phyloP scores from a whole-genome alignment of 768 basidiomycete genomes.

The Boletus speciosus region DNA sequence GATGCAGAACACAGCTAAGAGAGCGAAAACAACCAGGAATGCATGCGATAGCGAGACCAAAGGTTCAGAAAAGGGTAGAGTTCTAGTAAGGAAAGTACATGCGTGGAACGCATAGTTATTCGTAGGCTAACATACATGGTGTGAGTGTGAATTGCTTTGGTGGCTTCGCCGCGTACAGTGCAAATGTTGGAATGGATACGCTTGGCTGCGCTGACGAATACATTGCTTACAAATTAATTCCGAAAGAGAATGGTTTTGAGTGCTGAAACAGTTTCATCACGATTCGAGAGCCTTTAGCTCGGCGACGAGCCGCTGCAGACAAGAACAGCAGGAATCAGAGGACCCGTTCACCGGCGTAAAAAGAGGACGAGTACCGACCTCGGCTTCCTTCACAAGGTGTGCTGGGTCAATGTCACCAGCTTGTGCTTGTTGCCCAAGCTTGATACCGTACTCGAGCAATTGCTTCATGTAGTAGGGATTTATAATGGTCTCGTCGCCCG shows the following conservation, averaged over 20 bases:
- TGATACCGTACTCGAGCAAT: slow-evolving; percentile 67
- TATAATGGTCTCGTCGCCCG: slow-evolving; percentile 64
- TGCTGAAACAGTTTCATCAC: slow-evolving; percentile 14
- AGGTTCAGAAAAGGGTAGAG: slow-evolving; percentile 2
- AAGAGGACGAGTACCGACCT: slow-evolving; percentile 38
- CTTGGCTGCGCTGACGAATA: slow-evolving; percentile 24
- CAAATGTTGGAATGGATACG: slow-evolving; percentile 21
- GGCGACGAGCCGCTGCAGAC: slow-evolving; percentile 54
- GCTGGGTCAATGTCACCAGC: slow-evolving; percentile 44
- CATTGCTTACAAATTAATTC: slow-evolving; percentile 23
- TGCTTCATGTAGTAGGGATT: slow-evolving; percentile 80
- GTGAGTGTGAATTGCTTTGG: slow-evolving; percentile 19
- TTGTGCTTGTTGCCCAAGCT: slow-evolving; percentile 44
- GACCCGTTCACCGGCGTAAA: too few species aligned
- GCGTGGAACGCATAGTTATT: slow-evolving; percentile 15
- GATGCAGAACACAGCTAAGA: slow-evolving; percentile 19
- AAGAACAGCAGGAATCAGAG: slow-evolving; percentile 2
- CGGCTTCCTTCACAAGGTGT: slow-evolving; percentile 49
- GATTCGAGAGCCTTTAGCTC: slow-evolving; percentile 54
- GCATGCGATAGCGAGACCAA: slow-evolving; percentile 19
- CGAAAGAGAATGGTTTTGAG: slow-evolving; percentile 2
- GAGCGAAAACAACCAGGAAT: slow-evolving; percentile 25
- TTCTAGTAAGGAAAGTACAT: slow-evolving; percentile 28
- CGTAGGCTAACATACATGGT: slow-evolving; percentile 32
- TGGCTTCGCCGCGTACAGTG: slow-evolving; percentile 28